Base-by-base conservation (phyloP, 345 rosid genomes). In the Kandelia obovata region DNA sequence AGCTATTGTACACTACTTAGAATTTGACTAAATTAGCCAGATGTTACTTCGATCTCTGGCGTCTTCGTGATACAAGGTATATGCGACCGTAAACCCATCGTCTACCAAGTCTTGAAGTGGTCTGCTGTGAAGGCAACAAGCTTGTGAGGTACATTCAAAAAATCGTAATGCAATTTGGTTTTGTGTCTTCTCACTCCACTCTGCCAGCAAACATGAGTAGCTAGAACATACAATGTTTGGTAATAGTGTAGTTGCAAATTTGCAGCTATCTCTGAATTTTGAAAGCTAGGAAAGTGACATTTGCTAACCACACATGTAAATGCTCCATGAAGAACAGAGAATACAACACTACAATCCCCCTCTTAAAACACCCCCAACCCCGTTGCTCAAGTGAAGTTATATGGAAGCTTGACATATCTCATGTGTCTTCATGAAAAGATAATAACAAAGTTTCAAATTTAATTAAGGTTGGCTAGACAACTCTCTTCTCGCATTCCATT, bases 71-170 rank as follows among this genome's bases (percentile, higher is more conserved):
- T 52, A 91, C 89, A 20, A 89, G 98, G 80, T 91, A 91, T 73
- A 91, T 77, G 19, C 96, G 91, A 25, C 98, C 98, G 62, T 89
- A 79, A 26, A 91, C 93, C 98, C 97, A 94, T 64, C 73, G 83
- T 74, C 97, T 83, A 30, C 97, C 91, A 11, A 83, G 70, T 56
- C 10, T 79, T 0, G 96, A 88, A 27, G 46, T 66, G 2, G 86
- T 82, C 83, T 86, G 82, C 96, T 91, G 95, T 78, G 74, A 70
- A 78, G 4, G 17, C 11, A 65, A 51, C 71, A 34, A 52, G 5
- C 31, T 43, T 43, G 49, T 43, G 49, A 43, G 49, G 0, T 13
- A 43, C 17, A 3, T 43, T 13, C 49, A 43, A 43, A 17, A 43
- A 2, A 11, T 43, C 5, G 17, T 13, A 43, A 43, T 13, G 49